A percentile compares a stretch with the other conserved stretches of the same genome.
Conservation (phyloP, 2,329 filamentous ascomycete species). For the Harringtonia lauricola region DNA sequence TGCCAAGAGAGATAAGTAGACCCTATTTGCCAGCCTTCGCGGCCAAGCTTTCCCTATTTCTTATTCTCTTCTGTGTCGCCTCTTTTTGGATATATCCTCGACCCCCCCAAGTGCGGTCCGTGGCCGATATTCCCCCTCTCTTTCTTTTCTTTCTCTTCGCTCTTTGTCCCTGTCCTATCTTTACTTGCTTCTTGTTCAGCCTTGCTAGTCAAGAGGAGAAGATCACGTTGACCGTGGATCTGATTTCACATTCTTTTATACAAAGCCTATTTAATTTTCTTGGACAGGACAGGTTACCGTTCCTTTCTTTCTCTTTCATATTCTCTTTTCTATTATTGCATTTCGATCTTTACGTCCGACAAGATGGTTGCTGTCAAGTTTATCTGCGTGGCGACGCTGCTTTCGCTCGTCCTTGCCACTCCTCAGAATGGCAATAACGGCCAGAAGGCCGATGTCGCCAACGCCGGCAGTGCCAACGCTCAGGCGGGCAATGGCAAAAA, state of each 20-base stretch:
- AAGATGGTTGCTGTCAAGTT: constrained; percentile 18
- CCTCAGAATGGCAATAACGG: neutral
- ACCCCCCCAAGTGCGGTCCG: constrained; percentile 5
- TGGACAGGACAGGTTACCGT: constrained; percentile 6
- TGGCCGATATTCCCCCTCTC: constrained; percentile 3
- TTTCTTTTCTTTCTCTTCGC: constrained; percentile 9
- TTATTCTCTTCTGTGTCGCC: constrained; percentile 4
- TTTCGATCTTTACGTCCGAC: constrained; percentile 1
- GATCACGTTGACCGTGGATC: constrained; percentile 23
- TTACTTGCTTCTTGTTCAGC: constrained; percentile 11
- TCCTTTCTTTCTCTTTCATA: constrained; percentile 5
- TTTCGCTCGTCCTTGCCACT: constrained; percentile 15
- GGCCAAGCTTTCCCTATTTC: constrained; percentile 5
- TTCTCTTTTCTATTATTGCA: constrained; percentile 7
- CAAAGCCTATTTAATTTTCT: constrained; percentile 5
- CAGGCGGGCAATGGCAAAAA: neutral
- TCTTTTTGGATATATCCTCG: constrained; percentile 9
- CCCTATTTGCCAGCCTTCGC: constrained; percentile 2
- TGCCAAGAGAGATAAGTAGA: constrained; percentile 16
- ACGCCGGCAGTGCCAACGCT: neutral
- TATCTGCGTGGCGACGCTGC: constrained; percentile 17
- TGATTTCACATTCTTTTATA: constrained; percentile 10
- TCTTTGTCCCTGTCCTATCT: constrained; percentile 8
- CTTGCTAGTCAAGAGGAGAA: constrained; percentile 18
- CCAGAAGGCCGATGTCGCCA: neutral